Evolutionary conservation across 2,329 filamentous ascomycete species (phyloP), one percentile per base, ranked within the genome.

Genomic region (Penicillium sp.): DNA sequence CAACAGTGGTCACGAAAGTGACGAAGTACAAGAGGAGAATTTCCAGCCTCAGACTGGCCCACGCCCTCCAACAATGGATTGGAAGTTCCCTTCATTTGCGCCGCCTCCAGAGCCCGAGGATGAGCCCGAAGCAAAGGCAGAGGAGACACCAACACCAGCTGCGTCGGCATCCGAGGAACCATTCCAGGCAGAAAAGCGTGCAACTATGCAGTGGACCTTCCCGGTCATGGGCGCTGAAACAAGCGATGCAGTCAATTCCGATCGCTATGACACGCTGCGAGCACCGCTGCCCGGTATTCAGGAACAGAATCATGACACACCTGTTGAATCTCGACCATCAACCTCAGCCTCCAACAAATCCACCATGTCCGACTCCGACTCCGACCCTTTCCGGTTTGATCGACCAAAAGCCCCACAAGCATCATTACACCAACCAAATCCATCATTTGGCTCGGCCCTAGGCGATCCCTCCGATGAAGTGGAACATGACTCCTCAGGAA

Each of bases 181-280:
- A 6, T 64, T 67, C 23, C 59, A 57, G 18, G 56, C 58, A 2
- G 74, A 64, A 13, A 74, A 71, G 45, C 69, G 73, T 6, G 72
- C 72, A 15, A 75, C 73, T 4, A 78, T 77, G 68, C 79, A 81
- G 31, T 84, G 81, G 81, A 81, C 76, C 12, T 83, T 83, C 55
- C 79, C 79, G 7, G 66, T 73, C 3, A 75, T 74, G 69, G 57
- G 49, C 45, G 41, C 13, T 45, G 52, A 13, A 28, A 41, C 28
- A 9, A 42, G 42, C 8, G 44, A 52, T 39, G 12, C 49, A 28
- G 15, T 31, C 31, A 34, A 63, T 12, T 44, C 56, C 15, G 65
- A 62, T 34, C 65, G 62, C n/a, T 58, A 67, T 38, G 64, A 70
- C 36, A 73, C 70, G 18, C 58, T 73, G 26, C 65, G 63, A 26